phyloP scores from a whole-genome alignment of 2,329 filamentous ascomycete genomes.

The Eutypella sp. region DNA sequence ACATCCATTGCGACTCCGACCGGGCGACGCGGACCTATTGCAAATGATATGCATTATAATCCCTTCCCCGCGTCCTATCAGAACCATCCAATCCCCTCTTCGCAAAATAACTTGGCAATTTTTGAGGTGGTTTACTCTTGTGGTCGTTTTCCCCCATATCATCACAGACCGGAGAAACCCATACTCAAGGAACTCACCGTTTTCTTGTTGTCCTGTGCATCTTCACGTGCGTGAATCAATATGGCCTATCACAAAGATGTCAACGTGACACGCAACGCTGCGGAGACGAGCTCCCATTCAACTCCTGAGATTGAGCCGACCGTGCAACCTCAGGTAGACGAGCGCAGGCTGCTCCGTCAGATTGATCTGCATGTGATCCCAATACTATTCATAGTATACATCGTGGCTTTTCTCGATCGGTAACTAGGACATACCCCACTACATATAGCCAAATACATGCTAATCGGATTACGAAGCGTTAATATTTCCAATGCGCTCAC shows the following conservation, averaged over 20 bases:
- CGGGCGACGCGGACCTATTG: too few species aligned
- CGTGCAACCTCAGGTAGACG: conserved; percentile 3
- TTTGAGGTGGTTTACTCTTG: too few species aligned
- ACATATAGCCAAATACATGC: too few species aligned
- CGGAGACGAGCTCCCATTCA: conserved; percentile 14
- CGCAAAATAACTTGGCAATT: too few species aligned
- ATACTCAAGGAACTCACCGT: too few species aligned
- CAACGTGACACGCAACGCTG: conserved; percentile 17
- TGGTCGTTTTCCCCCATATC: too few species aligned
- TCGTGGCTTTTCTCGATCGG: conserved; percentile 15
- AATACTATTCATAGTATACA: conserved; percentile 13
- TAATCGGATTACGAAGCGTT: conserved; percentile 3
- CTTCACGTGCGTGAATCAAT: neutral
- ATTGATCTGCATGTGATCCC: conserved; percentile 15
- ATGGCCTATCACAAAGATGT: conserved; percentile 2
- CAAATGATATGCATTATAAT: too few species aligned
- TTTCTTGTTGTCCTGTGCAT: too few species aligned
- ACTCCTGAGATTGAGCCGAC: conserved; percentile 11
- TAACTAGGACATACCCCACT: neutral
- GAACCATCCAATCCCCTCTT: too few species aligned
- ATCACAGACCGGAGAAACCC: too few species aligned
- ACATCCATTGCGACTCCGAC: too few species aligned
- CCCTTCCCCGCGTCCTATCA: too few species aligned
- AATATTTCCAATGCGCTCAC: conserved; percentile 18
- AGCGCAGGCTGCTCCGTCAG: conserved; percentile 9